These are phyloP conservation scores for Dictyostelium firmibasis DNA, from an alignment of 78 protist species.

Conservation along the genomic window DNA sequence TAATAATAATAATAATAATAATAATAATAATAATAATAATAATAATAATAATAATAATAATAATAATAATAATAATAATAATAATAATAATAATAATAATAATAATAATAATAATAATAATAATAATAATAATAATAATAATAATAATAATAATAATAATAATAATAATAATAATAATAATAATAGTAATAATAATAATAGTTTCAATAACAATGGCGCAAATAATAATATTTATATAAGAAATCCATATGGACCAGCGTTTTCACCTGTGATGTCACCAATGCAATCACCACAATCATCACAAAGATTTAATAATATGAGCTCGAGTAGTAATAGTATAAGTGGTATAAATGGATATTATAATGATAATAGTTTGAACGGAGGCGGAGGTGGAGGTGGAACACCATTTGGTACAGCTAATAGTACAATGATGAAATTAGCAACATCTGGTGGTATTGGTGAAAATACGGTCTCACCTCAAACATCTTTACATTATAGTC, in stretches of 20 bases:
- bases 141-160: neutral
- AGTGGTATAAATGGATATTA: neutral
- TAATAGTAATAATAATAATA: neutral
- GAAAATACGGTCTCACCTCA: neutral
- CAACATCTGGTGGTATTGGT: neutral
- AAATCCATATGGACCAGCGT: neutral
- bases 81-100: neutral
- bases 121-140: neutral
- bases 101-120: neutral
- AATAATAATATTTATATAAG: no score
- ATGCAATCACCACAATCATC: slow-evolving; percentile 13
- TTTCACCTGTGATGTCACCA: neutral
- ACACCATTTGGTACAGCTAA: neutral
- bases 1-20: neutral
- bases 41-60: neutral
- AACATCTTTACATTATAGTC: neutral
- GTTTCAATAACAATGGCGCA: no score
- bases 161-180: neutral
- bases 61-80: neutral
- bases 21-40: neutral
- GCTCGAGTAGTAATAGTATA: neutral
- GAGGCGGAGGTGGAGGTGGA: neutral
- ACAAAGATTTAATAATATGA: neutral
- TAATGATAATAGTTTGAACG: neutral
- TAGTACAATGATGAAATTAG: neutral